Evolutionary conservation across 805 yeast species (phyloP).

Genomic region (Kregervanrija delftensis): DNA sequence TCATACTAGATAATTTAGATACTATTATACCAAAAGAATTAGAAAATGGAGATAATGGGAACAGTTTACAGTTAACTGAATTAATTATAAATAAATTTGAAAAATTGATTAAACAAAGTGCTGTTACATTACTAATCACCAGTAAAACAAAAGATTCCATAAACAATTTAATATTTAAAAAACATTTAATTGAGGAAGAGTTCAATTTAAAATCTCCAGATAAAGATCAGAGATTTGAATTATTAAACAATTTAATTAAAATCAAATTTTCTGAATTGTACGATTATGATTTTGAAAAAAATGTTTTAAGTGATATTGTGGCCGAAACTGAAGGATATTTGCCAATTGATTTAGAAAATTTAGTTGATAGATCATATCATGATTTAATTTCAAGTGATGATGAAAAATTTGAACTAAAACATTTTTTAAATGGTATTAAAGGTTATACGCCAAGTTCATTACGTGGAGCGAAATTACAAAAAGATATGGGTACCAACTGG

Average conservation of each 20-base stretch:
- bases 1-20: slow-evolving; percentile 76
- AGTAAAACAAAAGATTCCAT: slow-evolving; percentile 58
- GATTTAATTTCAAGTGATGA: slow-evolving; percentile 28
- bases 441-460: slow-evolving; percentile 76
- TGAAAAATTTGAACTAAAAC: slow-evolving; percentile 16
- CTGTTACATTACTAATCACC: slow-evolving; percentile 54
- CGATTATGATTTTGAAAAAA: slow-evolving; percentile 31
- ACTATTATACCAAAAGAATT: slow-evolving; percentile 60
- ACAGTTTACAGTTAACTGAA: slow-evolving; percentile 61
- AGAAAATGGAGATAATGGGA: slow-evolving; percentile 48
- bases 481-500: slow-evolving; percentile 66
- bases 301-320: slow-evolving; percentile 43
- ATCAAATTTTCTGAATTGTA: slow-evolving; percentile 17
- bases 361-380: slow-evolving; percentile 64
- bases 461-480: slow-evolving; percentile 81
- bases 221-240: slow-evolving; percentile 45
- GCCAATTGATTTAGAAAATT: slow-evolving; percentile 69
- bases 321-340: slow-evolving; percentile 84
- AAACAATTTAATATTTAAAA: slow-evolving; percentile 53
- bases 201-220: slow-evolving; percentile 62
- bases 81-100: slow-evolving; percentile 40
- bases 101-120: slow-evolving; percentile 37
- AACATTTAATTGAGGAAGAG: slow-evolving; percentile 63
- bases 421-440: slow-evolving; percentile 51
- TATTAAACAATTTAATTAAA: slow-evolving; percentile 31